A percentile compares a stretch with the other conserved stretches of the same genome.
phyloP scores from a whole-genome alignment of 495 filamentous ascomycete genomes.

The Penicillium parvum region DNA sequence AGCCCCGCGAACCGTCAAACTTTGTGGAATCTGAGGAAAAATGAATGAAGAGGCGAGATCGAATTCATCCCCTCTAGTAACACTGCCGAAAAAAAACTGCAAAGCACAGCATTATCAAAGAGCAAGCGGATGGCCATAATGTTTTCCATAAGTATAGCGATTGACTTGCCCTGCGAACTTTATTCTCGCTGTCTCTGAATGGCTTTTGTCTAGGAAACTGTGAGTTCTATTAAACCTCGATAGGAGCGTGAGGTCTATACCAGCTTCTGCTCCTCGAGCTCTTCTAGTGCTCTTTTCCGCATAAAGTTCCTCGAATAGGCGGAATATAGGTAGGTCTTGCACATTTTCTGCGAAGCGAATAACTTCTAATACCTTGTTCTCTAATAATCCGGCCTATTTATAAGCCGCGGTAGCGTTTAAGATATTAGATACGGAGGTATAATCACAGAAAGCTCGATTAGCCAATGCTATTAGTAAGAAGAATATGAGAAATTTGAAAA shows the following conservation, averaged over 20 bases:
- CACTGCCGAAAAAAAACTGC: too few relatives aligned
- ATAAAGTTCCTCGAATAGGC: not conserved
- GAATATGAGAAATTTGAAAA: conserved; percentile 77
- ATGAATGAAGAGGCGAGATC: too few relatives aligned
- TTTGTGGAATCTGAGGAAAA: too few relatives aligned
- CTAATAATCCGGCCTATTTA: not conserved
- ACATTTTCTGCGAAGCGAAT: not conserved
- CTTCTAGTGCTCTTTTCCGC: not conserved
- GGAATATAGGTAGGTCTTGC: not conserved
- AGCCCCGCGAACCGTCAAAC: too few relatives aligned
- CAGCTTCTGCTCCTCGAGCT: not conserved
- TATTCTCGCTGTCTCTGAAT: not conserved
- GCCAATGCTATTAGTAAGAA: conserved; percentile 90
- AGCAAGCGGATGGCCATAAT: not conserved
- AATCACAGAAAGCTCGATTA: conserved; percentile 34
- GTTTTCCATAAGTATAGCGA: not conserved
- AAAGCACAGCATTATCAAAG: too few relatives aligned
- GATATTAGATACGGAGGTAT: not conserved
- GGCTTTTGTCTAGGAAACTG: not conserved
- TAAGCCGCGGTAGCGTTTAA: not conserved
- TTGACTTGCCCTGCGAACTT: not conserved
- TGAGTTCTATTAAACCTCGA: not conserved
- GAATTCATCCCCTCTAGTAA: too few relatives aligned
- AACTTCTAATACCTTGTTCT: not conserved
- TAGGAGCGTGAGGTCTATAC: not conserved